These are phyloP conservation scores for Hymenochaete sp. DNA, from an alignment of 1,284 basidiomycete genomes.

Conservation along the genomic window DNA sequence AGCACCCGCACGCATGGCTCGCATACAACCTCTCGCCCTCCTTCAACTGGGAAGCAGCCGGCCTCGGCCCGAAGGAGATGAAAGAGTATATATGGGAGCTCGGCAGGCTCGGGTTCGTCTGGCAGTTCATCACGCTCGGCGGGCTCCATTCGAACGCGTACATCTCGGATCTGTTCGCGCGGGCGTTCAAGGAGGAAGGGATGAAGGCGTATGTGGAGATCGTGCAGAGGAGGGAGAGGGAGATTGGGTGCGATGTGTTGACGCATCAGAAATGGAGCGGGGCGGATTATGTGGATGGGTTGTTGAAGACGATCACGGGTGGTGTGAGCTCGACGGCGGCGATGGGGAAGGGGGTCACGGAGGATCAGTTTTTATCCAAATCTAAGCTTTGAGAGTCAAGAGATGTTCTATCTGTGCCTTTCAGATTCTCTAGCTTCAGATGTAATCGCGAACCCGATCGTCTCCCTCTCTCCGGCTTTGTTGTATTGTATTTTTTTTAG, in stretches of 20 bases:
- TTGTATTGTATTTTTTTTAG: no score
- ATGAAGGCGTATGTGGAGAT: conserved; percentile 90
- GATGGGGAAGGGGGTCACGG: conserved; percentile 92
- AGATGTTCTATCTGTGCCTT: no score
- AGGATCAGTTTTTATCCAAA: conserved; percentile 93
- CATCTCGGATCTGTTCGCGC: conserved; percentile 91
- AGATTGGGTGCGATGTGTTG: conserved; percentile 86
- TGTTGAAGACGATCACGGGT: conserved; percentile 92
- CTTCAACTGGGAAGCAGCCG: conserved; percentile 92
- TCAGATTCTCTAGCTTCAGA: no score
- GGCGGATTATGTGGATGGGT: conserved; percentile 85
- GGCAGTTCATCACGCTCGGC: conserved; percentile 98
- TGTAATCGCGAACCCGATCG: no score
- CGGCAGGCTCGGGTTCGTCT: conserved; percentile 87
- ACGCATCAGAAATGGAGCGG: conserved; percentile 94
- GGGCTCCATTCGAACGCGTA: conserved; percentile 97
- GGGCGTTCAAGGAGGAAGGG: conserved; percentile 80
- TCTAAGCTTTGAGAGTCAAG: no score
- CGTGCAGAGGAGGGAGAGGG: conserved; percentile 79
- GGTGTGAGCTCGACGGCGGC: conserved; percentile 93
- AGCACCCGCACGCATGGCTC: conserved; percentile 81
- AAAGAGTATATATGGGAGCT: conserved; percentile 88
- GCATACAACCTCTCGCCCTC: conserved; percentile 91
- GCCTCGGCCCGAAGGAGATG: conserved; percentile 81
- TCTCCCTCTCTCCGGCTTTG: no score